A percentile compares a stretch with the other conserved stretches of the same genome.
Conservation (phyloP, 768 basidiomycete species). For the Trametes maxima region DNA sequence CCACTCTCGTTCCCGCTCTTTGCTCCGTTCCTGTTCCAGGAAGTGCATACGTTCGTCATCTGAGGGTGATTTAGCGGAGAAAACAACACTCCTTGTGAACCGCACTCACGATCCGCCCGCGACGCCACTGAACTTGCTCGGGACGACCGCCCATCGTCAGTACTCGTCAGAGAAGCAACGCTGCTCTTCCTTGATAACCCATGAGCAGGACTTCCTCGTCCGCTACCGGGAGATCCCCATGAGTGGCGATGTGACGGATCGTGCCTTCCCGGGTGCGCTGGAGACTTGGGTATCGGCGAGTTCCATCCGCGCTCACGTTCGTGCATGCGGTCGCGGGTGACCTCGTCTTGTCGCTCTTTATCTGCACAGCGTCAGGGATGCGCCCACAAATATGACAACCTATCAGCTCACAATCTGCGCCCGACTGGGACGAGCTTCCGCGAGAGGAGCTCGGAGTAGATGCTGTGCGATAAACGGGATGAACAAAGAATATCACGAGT, state of each 20-base stretch:
- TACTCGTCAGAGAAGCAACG: conserved; percentile 43
- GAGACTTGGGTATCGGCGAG: conserved; percentile 24
- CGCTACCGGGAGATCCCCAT: conserved; percentile 19
- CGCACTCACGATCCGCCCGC: conserved; percentile 52
- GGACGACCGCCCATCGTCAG: conserved; percentile 45
- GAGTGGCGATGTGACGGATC: conserved; percentile 24
- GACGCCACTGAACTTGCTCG: conserved; percentile 50
- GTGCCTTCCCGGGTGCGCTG: conserved; percentile 18
- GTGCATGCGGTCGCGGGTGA: conserved; percentile 35
- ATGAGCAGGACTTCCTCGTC: conserved; percentile 22
- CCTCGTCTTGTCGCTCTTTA: conserved; percentile 33
- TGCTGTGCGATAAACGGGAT: neutral
- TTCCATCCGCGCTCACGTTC: conserved; percentile 57
- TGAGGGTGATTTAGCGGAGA: conserved; percentile 25
- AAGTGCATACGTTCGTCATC: conserved; percentile 49
- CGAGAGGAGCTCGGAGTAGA: conserved; percentile 24
- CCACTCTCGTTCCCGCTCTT: conserved; percentile 58
- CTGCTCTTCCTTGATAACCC: conserved; percentile 38
- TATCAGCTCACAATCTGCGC: conserved; percentile 29
- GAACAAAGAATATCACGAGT: neutral
- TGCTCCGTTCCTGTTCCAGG: conserved; percentile 44
- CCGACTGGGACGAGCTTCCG: conserved; percentile 32
- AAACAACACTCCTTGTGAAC: conserved; percentile 1
- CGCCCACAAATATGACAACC: neutral
- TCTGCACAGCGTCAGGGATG: conserved; percentile 19